Evolutionary conservation across 495 filamentous ascomycete genomes (phyloP), one percentile per base, ranked within the genome.

Genomic region (Aspergillus indologenus): DNA sequence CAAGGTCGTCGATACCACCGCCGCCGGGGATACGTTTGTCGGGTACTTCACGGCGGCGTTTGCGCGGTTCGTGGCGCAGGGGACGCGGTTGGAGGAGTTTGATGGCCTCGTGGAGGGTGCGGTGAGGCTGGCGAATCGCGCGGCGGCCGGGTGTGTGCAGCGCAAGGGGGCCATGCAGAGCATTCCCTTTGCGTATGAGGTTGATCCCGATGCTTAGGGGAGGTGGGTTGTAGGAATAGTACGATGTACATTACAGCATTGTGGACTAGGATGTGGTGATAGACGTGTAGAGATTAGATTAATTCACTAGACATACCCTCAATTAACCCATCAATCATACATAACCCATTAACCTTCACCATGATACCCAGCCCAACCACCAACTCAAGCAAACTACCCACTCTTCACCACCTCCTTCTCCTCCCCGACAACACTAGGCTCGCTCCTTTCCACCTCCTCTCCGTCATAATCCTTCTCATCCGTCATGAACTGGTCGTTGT

Each of bases 11-110:
- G 94, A 98, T 75, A 98, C 93, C 6, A 98, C 94, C 5, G 93
- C 87, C 0, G 94, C 93, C 17, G 94, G 94, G 0, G 94, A 98
- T 71, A 96, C 93, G 5, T 98, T 96, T 73, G 90, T 95, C 2
- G 94, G 94, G 8, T 51, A 51, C 48, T 51, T 51, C 23, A 29
- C 48, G 15, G 31, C 48, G 1, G 48, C 48, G 15, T 51, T 51
- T 51, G 48, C 48, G 2, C 85, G 79, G 43, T 96, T 96, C 75
- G 90, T 92, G 4, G 83, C 92, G 19, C 80, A 81, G 51, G 79
- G 87, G 22, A 75, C 74, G 53, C 65, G 68, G 44, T 76, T 65
- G 21, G 70, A 60, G 18, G 66, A 68, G 53, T 75, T 75, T 60
- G 79, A 78, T 58, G 66, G 75, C 56, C 74, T 83, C 42, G 82